A percentile compares a stretch with the other conserved stretches of the same genome.
Conservation (phyloP, 257 asterid species). For the Solanum chiquidenum region DNA sequence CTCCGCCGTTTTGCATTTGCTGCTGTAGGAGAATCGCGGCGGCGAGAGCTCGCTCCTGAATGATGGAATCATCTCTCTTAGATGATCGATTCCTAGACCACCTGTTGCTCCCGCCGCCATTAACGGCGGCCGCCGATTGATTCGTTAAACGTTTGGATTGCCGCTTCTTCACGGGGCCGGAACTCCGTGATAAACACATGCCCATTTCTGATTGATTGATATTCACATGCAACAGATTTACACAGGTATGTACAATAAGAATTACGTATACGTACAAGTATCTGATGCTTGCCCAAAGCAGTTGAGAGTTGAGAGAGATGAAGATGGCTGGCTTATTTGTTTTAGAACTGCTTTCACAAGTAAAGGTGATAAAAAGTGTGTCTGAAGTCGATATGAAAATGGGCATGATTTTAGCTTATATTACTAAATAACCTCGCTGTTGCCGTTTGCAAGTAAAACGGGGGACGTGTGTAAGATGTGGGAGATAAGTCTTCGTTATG, state of each 20-base stretch:
- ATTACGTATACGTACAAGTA: background rate
- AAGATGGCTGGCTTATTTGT: background rate
- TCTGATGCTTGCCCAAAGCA: background rate
- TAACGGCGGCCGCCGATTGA: constrained; percentile 29
- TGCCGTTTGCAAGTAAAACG: background rate
- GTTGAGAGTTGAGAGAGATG: background rate
- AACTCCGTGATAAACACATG: constrained; percentile 54
- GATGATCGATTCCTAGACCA: constrained; percentile 67
- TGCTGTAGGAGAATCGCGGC: constrained; percentile 90
- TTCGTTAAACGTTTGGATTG: constrained; percentile 40
- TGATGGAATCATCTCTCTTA: constrained; percentile 53
- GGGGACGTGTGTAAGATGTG: background rate
- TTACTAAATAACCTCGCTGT: constrained; percentile 2
- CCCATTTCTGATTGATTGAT: constrained; percentile 42
- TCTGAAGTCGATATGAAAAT: background rate
- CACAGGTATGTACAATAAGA: background rate
- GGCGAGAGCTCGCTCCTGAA: constrained; percentile 80
- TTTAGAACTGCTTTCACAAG: background rate
- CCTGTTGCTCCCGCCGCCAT: constrained; percentile 49
- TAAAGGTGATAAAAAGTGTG: background rate
- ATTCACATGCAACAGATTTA: constrained; percentile 15
- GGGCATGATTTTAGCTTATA: background rate
- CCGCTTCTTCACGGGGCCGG: constrained; percentile 29
- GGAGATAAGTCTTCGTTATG: background rate
- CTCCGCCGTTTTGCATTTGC: constrained; percentile 59